Conservation (phyloP, 331 rosid genomes). For the Telfairia occidentalis region DNA sequence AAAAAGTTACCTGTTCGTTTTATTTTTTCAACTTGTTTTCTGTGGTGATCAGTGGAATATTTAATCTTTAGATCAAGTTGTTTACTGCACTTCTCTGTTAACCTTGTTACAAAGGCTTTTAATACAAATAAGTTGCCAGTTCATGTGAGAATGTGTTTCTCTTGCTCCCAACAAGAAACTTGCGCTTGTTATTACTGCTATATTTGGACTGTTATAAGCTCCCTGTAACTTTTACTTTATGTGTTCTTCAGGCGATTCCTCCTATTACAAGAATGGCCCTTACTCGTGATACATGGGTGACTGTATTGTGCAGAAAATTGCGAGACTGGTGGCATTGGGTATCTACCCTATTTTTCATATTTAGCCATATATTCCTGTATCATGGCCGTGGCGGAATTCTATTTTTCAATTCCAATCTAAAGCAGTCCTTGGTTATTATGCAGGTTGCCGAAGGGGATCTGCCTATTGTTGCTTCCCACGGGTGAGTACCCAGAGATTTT, state of each 20-base stretch:
- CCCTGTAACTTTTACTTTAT: conserved; percentile 8
- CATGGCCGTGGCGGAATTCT: neutral
- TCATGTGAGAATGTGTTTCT: neutral
- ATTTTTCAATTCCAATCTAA: conserved; percentile 20
- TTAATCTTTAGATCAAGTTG: neutral
- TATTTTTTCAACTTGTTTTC: conserved; percentile 8
- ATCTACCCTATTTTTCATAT: conserved; percentile 22
- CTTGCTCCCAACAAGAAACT: neutral
- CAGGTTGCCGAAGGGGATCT: conserved; percentile 97
- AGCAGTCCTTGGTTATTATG: conserved; percentile 16
- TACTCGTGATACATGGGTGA: conserved; percentile 92
- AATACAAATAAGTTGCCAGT: neutral
- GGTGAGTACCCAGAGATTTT: conserved; percentile 43
- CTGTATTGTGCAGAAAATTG: conserved; percentile 89
- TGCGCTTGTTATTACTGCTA: neutral
- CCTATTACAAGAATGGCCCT: conserved; percentile 96
- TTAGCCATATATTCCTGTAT: conserved; percentile 18
- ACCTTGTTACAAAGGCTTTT: neutral
- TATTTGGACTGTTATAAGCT: neutral
- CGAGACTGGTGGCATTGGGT: conserved; percentile 99
- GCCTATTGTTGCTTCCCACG: conserved; percentile 94
- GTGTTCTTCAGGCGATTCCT: conserved; percentile 75
- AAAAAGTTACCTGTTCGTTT: neutral
- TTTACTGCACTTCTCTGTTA: neutral
- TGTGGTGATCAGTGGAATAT: neutral